A percentile compares a stretch with the other conserved stretches of the same genome.
Conservation (phyloP, 78 protist genomes). For the slime mould (Dictyostelium discoideum) region DNA sequence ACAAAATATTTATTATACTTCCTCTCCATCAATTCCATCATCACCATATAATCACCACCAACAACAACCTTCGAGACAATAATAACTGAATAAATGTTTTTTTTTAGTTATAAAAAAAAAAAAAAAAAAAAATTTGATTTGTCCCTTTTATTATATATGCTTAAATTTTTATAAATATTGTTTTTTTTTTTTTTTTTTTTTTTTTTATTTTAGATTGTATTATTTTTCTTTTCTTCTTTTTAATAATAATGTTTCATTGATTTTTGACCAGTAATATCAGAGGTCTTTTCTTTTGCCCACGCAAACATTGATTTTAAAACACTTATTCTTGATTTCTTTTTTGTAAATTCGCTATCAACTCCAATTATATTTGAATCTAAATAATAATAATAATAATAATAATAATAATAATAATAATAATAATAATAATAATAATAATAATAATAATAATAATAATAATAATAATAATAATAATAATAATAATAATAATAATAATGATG, state of each 20-base stretch:
- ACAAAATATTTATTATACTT: not conserved
- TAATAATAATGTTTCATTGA: conserved; percentile 54
- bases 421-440: too few relatives aligned
- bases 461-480: too few relatives aligned
- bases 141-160: too few relatives aligned
- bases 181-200: not conserved
- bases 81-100: not conserved
- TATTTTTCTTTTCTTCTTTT: not conserved
- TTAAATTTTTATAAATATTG: not conserved
- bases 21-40: not conserved
- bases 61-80: not conserved
- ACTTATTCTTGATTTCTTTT: conserved; percentile 35
- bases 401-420: too few relatives aligned
- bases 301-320: conserved; percentile 42
- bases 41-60: conserved; percentile 12
- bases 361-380: conserved; percentile 39
- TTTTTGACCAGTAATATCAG: conserved; percentile 38
- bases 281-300: conserved; percentile 38
- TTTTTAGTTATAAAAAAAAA: not conserved
- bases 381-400: too few relatives aligned
- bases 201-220: not conserved
- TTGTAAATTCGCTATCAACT: conserved; percentile 31
- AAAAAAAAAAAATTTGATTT: not conserved
- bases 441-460: too few relatives aligned
- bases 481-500: not conserved